These are phyloP conservation scores for Hypomontagnella submonticulosa DNA, from an alignment of 495 filamentous ascomycete genomes.

Conservation along the genomic window DNA sequence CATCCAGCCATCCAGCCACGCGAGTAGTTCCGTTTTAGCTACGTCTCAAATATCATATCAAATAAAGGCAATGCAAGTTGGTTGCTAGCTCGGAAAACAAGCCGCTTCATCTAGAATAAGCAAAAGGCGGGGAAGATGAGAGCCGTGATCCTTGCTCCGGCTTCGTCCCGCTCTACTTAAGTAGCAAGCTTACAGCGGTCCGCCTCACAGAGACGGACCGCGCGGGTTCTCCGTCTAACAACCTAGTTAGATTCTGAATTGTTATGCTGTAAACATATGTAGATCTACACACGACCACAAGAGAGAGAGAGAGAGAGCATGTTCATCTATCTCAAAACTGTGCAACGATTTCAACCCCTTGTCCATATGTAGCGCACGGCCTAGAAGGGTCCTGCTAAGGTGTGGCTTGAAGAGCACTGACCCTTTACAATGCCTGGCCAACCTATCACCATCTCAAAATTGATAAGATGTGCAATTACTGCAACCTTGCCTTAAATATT, in stretches of 20 bases:
- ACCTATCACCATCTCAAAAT: constrained; percentile 13
- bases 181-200: too few relatives aligned
- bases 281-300: constrained; percentile 18
- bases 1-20: too few relatives aligned
- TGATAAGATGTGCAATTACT: constrained; percentile 29
- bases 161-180: constrained; percentile 34
- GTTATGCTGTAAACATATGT: constrained; percentile 2
- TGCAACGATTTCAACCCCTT: constrained; percentile 15
- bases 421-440: constrained; percentile 22
- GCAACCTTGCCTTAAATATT: constrained; percentile 20
- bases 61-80: not conserved
- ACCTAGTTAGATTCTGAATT: constrained; percentile 11
- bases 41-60: too few relatives aligned
- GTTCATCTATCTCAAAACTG: constrained; percentile 12
- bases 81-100: constrained; percentile 4
- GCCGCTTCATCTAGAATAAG: constrained; percentile 11
- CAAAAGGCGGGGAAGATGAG: constrained; percentile 3
- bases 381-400: constrained; percentile 11
- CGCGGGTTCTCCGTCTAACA: constrained; percentile 19
- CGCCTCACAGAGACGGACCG: constrained; percentile 24
- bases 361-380: constrained; percentile 5
- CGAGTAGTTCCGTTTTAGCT: too few relatives aligned
- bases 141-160: constrained; percentile 34
- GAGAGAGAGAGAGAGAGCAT: constrained; percentile 8
- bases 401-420: constrained; percentile 27